Evolutionary conservation across 2,329 filamentous ascomycete species (phyloP).

Genomic region (Penicillium sp.): DNA sequence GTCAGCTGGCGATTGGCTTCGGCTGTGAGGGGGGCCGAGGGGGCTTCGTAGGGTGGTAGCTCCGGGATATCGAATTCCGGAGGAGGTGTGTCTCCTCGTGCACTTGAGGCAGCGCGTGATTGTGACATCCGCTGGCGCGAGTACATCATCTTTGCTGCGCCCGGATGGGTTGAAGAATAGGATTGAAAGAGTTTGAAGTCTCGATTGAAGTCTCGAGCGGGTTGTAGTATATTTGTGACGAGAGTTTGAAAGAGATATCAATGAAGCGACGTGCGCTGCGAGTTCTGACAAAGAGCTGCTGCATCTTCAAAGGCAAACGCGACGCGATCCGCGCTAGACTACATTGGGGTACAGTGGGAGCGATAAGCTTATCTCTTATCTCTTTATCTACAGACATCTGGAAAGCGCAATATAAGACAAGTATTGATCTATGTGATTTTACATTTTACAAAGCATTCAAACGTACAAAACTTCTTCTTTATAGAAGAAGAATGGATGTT

Average conservation of each 20-base stretch:
- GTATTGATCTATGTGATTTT: neutral
- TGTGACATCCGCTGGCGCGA: conserved; percentile 13
- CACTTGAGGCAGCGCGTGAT: conserved; percentile 13
- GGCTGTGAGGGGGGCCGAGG: conserved; percentile 52
- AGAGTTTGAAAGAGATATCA: neutral
- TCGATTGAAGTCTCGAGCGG: too few species aligned
- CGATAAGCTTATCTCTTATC: conserved; percentile 17
- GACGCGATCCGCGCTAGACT: conserved; percentile 34
- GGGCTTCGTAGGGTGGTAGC: conserved; percentile 55
- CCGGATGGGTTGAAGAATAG: neutral
- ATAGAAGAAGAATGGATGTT: neutral
- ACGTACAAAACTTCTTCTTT: neutral
- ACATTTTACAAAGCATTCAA: neutral
- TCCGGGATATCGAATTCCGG: conserved; percentile 7
- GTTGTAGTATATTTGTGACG: neutral
- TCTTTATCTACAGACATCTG: neutral
- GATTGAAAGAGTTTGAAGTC: neutral
- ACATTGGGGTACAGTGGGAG: conserved; percentile 25
- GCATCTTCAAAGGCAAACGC: conserved; percentile 20
- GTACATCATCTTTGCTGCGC: neutral
- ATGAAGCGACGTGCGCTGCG: neutral
- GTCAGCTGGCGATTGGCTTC: conserved; percentile 49
- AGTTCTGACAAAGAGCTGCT: conserved; percentile 3
- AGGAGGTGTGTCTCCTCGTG: neutral
- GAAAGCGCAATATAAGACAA: neutral